Evolutionary conservation across 2,329 filamentous ascomycete species (phyloP).

Genomic region (Sclerotinia subarctica): DNA sequence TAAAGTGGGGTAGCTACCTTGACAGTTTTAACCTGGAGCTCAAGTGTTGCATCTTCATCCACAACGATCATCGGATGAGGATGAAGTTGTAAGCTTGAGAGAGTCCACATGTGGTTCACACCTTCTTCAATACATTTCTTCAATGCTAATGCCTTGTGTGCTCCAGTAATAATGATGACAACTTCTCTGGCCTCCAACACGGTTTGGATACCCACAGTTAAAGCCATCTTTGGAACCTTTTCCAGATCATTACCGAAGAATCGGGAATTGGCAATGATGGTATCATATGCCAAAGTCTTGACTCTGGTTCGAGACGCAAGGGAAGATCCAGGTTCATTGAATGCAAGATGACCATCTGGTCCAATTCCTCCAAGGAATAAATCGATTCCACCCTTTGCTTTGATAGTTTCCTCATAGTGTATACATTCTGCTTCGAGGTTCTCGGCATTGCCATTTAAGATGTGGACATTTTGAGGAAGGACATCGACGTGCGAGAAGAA

Average conservation of each 20-base stretch:
- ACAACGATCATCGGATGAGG: conserved; percentile 78
- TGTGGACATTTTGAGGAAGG: conserved; percentile 77
- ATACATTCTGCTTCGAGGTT: conserved; percentile 75
- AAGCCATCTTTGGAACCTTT: conserved; percentile 74
- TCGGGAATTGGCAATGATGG: conserved; percentile 78
- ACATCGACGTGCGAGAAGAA: conserved; percentile 87
- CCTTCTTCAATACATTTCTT: conserved; percentile 78
- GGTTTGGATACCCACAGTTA: conserved; percentile 82
- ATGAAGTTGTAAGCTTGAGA: conserved; percentile 77
- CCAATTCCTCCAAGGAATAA: conserved; percentile 83
- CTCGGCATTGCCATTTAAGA: conserved; percentile 75
- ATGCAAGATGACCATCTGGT: conserved; percentile 83
- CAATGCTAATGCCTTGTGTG: conserved; percentile 75
- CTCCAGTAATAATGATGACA: conserved; percentile 76
- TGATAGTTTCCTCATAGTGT: conserved; percentile 76
- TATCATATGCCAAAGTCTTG: conserved; percentile 85
- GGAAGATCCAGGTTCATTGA: conserved; percentile 84
- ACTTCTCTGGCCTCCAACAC: conserved; percentile 79
- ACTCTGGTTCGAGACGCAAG: conserved; percentile 75
- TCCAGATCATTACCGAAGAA: conserved; percentile 75
- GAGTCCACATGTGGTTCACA: conserved; percentile 88
- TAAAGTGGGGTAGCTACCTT: conserved; percentile 44
- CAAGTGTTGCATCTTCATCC: conserved; percentile 74
- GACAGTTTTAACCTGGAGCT: conserved; percentile 71
- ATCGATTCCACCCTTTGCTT: conserved; percentile 72